phyloP scores from a whole-genome alignment of 257 asterid species.

The Verbascum thapsus region DNA sequence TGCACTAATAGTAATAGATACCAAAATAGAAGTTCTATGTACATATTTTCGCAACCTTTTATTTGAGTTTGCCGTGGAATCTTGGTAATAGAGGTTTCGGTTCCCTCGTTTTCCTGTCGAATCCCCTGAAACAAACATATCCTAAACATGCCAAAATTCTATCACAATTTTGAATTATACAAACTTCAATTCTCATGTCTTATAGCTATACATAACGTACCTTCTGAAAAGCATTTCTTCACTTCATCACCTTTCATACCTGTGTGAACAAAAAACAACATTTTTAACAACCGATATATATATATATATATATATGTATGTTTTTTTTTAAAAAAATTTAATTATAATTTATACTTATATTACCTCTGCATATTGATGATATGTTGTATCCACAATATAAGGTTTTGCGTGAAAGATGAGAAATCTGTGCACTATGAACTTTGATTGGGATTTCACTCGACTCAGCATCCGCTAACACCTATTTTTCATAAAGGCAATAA shows the following conservation, averaged over 20 bases:
- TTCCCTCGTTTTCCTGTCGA: constrained; percentile 31
- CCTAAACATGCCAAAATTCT: constrained; percentile 9
- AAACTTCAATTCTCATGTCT: not conserved
- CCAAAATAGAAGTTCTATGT: not conserved
- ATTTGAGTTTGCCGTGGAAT: constrained; percentile 18
- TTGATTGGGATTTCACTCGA: constrained; percentile 33
- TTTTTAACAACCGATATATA: no score
- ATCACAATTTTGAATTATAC: not conserved
- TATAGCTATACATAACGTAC: constrained; percentile 32
- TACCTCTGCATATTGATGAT: constrained; percentile 42
- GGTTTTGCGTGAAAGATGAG: constrained; percentile 29
- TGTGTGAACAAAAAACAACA: constrained; percentile 16
- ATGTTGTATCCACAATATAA: constrained; percentile 36
- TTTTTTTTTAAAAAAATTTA: no score
- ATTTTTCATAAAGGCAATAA: not conserved
- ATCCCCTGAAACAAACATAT: constrained; percentile 37
- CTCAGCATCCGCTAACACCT: constrained; percentile 51
- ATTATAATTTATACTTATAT: not conserved
- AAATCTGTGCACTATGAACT: constrained; percentile 27
- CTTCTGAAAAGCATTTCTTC: constrained; percentile 33
- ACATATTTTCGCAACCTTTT: not conserved
- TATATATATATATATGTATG: not conserved
- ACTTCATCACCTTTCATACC: constrained; percentile 37
- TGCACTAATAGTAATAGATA: not conserved
- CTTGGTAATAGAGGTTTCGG: constrained; percentile 28